These are phyloP conservation scores for Geotrichum klebahnii DNA, from an alignment of 1,139 yeast species.

Conservation along the genomic window DNA sequence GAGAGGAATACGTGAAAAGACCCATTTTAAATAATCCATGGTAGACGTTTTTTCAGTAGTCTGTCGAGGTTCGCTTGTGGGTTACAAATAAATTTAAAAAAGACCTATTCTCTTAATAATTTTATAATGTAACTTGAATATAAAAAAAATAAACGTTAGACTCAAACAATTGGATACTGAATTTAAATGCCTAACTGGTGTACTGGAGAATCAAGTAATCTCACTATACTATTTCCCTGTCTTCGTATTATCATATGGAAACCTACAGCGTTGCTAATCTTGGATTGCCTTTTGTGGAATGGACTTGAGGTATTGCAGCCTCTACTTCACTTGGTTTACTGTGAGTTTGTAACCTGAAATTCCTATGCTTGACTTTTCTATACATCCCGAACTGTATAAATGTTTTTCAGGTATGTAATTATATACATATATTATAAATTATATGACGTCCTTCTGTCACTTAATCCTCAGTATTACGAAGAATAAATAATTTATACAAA, in stretches of 20 bases:
- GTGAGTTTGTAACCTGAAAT: too few relatives aligned
- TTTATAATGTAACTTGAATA: conserved; percentile 2
- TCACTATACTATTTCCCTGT: background rate
- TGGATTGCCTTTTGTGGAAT: too few relatives aligned
- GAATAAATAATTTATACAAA: conserved; percentile 46
- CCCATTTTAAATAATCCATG: conserved; percentile 29
- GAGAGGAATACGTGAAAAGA: conserved; percentile 28
- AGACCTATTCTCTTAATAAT: conserved; percentile 20
- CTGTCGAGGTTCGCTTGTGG: conserved; percentile 33
- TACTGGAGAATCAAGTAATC: background rate
- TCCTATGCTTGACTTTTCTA: too few relatives aligned
- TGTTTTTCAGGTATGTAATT: conserved; percentile 1
- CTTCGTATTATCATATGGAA: background rate
- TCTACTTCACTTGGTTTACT: too few relatives aligned
- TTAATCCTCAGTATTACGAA: conserved; percentile 15
- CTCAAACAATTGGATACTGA: too few relatives aligned
- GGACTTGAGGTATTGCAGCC: too few relatives aligned
- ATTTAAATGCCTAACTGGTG: background rate
- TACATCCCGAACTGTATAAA: background rate
- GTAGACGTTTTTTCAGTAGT: conserved; percentile 16
- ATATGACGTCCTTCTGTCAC: background rate
- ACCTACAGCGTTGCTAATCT: too few relatives aligned
- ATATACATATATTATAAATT: background rate
- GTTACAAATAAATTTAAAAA: conserved; percentile 22
- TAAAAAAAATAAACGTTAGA: conserved; percentile 3